Percentiles rank a stretch among this genome's conserved stretches.
phyloP scores from a whole-genome alignment of 257 asterid genomes.

The Solanum okadae region DNA sequence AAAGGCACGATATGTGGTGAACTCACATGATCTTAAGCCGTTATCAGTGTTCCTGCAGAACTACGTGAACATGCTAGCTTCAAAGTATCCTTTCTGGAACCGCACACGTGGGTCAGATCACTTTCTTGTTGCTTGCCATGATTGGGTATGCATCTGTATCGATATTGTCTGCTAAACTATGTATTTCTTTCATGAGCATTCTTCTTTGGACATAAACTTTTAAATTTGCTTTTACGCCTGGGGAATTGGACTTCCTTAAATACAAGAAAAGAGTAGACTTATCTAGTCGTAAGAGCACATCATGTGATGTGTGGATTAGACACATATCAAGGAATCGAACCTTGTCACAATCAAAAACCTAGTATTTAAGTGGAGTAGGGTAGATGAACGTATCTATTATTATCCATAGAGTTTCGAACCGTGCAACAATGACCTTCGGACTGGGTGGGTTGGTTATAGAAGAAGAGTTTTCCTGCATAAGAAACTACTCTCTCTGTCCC shows the following conservation, averaged over 20 bases:
- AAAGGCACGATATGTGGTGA: slow-evolving; percentile 47
- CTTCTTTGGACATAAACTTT: neutral
- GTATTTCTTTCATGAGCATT: neutral
- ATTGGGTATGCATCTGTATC: slow-evolving; percentile 55
- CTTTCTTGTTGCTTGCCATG: slow-evolving; percentile 96
- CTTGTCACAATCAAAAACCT: neutral
- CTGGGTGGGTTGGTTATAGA: neutral
- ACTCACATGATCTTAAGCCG: slow-evolving; percentile 72
- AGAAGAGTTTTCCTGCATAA: neutral
- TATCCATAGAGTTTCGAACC: neutral
- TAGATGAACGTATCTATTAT: neutral
- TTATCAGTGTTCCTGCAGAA: slow-evolving; percentile 51
- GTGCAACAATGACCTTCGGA: neutral
- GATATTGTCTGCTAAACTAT: neutral
- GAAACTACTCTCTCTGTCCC: neutral
- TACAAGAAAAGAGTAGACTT: neutral
- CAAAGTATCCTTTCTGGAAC: slow-evolving; percentile 88
- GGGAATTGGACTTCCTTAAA: neutral
- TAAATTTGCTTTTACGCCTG: neutral
- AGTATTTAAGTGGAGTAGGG: neutral
- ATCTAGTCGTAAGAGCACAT: neutral
- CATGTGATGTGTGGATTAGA: neutral
- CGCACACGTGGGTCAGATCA: slow-evolving; percentile 78
- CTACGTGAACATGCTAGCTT: slow-evolving; percentile 59
- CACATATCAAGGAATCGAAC: neutral